Evolutionary conservation across 805 yeast species (phyloP), one percentile per base, ranked within the genome.

Genomic region (Candida tammaniensis): DNA sequence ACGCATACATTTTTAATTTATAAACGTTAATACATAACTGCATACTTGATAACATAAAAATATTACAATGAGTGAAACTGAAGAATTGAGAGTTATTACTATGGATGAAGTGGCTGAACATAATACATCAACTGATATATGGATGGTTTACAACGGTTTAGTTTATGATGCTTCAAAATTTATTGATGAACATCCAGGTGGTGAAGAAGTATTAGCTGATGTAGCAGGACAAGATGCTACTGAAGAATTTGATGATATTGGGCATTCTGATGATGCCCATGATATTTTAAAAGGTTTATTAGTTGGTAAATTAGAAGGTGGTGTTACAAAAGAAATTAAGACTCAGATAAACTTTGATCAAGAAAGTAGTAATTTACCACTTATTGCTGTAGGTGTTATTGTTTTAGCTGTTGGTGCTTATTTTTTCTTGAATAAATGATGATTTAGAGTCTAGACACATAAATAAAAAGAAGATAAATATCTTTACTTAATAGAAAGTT

Each of bases 211-310:
- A 30, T 54, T 67, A 35, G 54, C 57, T 31, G 73, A 68, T 46
- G 54, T 51, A 34, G 72, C 70, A 16, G 72, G 72, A 18, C 50
- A 54, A 11, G 72, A 67, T 46, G 70, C 71, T 33, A 68, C 72
- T 31, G 72, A 64, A 47, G 71, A 68, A 3, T 68, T 67, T 44
- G 59, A 67, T 47, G 96, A 87, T 54, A 89, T 93, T 56, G 99
- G 99, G 22, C 99, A 93, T 66, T 87, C 98, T 22, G 97, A 89
- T 44, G 96, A 89, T 48, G 98, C 99, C 25, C 79, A 80, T 49
- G 93, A 82, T 50, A 70, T 82, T 48, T 69, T 93, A 51, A 70
- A 64, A 28, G 78, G 74, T 25, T 66, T 87, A 54, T 68, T 74
- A 47, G 74, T 93, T 39, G 98, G 98, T 46, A 80, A 74, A 34